phyloP scores from a whole-genome alignment of 2,329 filamentous ascomycete species.

The Diaporthe ilicicola region DNA sequence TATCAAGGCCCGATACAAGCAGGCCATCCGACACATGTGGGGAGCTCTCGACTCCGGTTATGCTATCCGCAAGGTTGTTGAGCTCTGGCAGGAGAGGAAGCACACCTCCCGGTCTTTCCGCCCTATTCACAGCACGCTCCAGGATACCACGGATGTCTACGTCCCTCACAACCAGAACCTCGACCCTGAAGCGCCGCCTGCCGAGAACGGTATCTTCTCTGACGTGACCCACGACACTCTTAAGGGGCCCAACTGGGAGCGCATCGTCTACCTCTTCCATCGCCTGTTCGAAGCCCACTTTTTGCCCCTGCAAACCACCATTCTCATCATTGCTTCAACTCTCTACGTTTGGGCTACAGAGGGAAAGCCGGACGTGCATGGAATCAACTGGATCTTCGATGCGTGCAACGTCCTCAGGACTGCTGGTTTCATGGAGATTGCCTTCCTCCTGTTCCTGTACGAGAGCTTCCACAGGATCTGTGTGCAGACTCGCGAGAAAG shows the following conservation, averaged over 20 bases:
- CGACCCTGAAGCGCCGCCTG: constrained; percentile 47
- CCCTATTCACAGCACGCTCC: constrained; percentile 62
- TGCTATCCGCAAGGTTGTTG: constrained; percentile 65
- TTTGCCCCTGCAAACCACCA: constrained; percentile 72
- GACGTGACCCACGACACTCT: constrained; percentile 62
- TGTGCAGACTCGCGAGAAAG: constrained; percentile 66
- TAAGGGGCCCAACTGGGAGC: constrained; percentile 61
- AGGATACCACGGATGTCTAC: constrained; percentile 55
- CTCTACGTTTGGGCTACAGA: constrained; percentile 66
- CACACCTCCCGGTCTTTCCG: constrained; percentile 63
- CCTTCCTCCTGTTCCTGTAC: constrained; percentile 71
- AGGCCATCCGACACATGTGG: constrained; percentile 81
- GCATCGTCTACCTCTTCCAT: constrained; percentile 67
- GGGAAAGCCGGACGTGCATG: constrained; percentile 58
- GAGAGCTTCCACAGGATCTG: constrained; percentile 72
- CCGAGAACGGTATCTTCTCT: constrained; percentile 63
- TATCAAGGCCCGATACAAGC: constrained; percentile 72
- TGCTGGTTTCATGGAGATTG: constrained; percentile 69
- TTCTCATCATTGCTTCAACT: constrained; percentile 69
- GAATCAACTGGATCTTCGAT: constrained; percentile 66
- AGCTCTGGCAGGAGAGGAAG: constrained; percentile 66
- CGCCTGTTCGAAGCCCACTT: constrained; percentile 80
- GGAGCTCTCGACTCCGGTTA: constrained; percentile 75
- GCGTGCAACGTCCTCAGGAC: constrained; percentile 68
- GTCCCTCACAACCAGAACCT: constrained; percentile 54